Conservation (phyloP, 305 asterid genomes). For the Fraxinus nigra region DNA sequence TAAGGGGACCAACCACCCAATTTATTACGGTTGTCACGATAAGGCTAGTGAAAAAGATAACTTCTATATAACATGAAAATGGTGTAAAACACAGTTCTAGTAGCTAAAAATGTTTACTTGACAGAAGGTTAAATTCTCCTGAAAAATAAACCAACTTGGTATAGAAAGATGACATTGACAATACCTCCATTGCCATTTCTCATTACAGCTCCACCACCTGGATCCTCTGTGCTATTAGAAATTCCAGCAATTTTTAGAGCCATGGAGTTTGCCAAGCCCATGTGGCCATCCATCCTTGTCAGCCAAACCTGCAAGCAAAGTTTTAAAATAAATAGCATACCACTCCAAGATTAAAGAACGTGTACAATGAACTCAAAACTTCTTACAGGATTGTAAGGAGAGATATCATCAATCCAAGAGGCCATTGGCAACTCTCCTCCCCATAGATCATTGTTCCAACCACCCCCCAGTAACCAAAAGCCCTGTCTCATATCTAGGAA, state of each 20-base stretch:
- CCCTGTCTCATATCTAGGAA: conserved; percentile 58
- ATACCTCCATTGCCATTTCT: conserved; percentile 64
- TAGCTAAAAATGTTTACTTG: conserved; percentile 4
- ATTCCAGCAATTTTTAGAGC: conserved; percentile 76
- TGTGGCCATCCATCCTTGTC: conserved; percentile 94
- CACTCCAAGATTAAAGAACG: conserved; percentile 23
- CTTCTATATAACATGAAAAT: conserved; percentile 3
- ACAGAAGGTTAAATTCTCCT: not conserved
- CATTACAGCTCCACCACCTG: conserved; percentile 74
- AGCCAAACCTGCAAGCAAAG: conserved; percentile 68
- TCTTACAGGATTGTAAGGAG: conserved; percentile 84
- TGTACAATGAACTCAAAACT: conserved; percentile 19
- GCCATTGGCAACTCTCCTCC: conserved; percentile 92
- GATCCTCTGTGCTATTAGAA: conserved; percentile 50
- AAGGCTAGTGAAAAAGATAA: not conserved
- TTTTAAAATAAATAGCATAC: conserved; percentile 13
- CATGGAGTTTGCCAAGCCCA: conserved; percentile 88
- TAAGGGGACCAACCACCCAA: not conserved
- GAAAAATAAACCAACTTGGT: conserved; percentile 6
- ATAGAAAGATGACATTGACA: not conserved
- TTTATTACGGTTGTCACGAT: not conserved
- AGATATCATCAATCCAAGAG: conserved; percentile 88
- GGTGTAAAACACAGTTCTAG: conserved; percentile 1
- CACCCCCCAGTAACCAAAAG: conserved; percentile 91
- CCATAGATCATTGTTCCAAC: conserved; percentile 98